These are phyloP conservation scores for Nematodospora anomalae DNA, from an alignment of 1,139 yeast species.

Conservation along the genomic window DNA sequence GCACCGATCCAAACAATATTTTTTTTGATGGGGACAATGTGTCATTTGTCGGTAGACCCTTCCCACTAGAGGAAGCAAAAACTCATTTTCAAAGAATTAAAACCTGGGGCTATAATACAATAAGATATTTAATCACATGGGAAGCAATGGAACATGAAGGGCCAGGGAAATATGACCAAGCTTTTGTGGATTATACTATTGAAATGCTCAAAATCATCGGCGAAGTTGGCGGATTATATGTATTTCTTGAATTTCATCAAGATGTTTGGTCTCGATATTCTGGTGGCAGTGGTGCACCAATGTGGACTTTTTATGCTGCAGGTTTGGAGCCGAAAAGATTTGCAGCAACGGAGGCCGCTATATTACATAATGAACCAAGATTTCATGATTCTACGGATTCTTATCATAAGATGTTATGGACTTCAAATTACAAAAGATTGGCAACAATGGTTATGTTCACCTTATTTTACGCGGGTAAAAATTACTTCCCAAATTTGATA, in stretches of 20 bases:
- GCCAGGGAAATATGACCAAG: constrained; percentile 81
- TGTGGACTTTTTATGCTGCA: constrained; percentile 96
- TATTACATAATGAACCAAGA: constrained; percentile 58
- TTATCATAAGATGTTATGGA: constrained; percentile 90
- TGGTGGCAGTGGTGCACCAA: constrained; percentile 96
- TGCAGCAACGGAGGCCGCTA: constrained; percentile 66
- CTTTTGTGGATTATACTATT: constrained; percentile 69
- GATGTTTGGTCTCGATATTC: constrained; percentile 90
- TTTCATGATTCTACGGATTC: constrained; percentile 34
- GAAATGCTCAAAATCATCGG: constrained; percentile 59
- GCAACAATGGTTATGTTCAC: constrained; percentile 86
- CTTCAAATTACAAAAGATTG: constrained; percentile 77
- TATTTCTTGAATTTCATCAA: constrained; percentile 86
- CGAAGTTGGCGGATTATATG: constrained; percentile 71
- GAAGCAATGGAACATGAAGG: constrained; percentile 90
- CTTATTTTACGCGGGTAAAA: constrained; percentile 74
- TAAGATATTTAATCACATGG: constrained; percentile 83
- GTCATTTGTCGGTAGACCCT: constrained; percentile 81
- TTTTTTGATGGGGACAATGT: constrained; percentile 71
- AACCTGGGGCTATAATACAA: constrained; percentile 78
- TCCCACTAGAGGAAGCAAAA: constrained; percentile 70
- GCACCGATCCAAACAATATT: constrained; percentile 43
- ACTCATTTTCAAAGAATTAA: constrained; percentile 68
- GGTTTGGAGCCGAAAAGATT: constrained; percentile 81
- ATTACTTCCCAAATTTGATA: constrained; percentile 67